Conservation (phyloP, 495 filamentous ascomycete species). For the Friedmanniomyces endolithicus region DNA sequence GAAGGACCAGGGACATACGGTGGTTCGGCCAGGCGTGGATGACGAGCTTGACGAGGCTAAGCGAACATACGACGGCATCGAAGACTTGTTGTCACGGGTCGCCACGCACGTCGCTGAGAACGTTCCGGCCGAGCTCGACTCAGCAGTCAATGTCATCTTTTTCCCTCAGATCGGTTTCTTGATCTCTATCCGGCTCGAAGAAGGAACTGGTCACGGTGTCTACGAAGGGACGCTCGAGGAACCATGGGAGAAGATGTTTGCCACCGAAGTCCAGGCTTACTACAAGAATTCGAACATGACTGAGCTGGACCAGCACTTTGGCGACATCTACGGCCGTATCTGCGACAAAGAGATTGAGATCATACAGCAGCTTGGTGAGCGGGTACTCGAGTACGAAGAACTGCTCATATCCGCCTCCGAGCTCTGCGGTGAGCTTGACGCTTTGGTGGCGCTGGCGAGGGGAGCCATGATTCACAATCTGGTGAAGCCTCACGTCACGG, state of each 20-base stretch:
- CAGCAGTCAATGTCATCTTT: slow-evolving; percentile 66
- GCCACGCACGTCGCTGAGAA: slow-evolving; percentile 47
- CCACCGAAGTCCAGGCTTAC: slow-evolving; percentile 58
- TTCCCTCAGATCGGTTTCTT: slow-evolving; percentile 89
- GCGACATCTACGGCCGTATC: slow-evolving; percentile 74
- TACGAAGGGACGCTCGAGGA: slow-evolving; percentile 51
- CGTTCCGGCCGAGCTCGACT: slow-evolving; percentile 48
- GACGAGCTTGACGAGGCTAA: slow-evolving; percentile 67
- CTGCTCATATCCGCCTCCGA: slow-evolving; percentile 56
- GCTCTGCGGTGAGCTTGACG: slow-evolving; percentile 66
- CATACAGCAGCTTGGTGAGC: slow-evolving; percentile 61
- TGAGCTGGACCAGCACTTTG: slow-evolving; percentile 69
- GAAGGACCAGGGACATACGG: slow-evolving; percentile 56
- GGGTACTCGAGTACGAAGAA: slow-evolving; percentile 57
- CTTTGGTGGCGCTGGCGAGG: slow-evolving; percentile 67
- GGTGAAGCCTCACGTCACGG: slow-evolving; percentile 54
- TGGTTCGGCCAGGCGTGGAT: slow-evolving; percentile 62
- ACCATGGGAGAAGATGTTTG: slow-evolving; percentile 69
- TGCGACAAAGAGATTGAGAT: slow-evolving; percentile 88
- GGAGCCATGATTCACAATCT: slow-evolving; percentile 67
- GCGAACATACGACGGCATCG: slow-evolving; percentile 62
- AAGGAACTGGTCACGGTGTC: slow-evolving; percentile 44
- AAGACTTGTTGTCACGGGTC: slow-evolving; percentile 54
- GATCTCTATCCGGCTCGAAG: slow-evolving; percentile 57
- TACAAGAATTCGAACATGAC: slow-evolving; percentile 82